Conservation (phyloP, 2,329 filamentous ascomycete genomes). For the Dactylellina parvicollis region DNA sequence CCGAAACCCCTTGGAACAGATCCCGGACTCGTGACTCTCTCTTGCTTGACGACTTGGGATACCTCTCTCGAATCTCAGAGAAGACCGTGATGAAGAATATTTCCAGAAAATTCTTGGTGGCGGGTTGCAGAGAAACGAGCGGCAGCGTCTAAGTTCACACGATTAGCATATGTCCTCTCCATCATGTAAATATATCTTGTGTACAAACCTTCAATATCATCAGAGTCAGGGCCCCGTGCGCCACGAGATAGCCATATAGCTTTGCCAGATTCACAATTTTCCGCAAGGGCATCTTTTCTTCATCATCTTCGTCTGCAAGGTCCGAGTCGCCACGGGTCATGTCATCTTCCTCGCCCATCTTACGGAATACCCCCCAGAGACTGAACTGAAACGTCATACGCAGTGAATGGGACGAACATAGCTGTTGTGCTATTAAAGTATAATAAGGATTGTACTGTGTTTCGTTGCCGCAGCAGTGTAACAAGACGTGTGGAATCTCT, state of each 20-base stretch:
- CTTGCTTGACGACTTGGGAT: slow-evolving; percentile 59
- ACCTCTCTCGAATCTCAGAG: slow-evolving; percentile 57
- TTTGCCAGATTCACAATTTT: slow-evolving; percentile 75
- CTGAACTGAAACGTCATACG: slow-evolving; percentile 87
- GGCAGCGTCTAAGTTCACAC: slow-evolving; percentile 71
- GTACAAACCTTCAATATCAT: slow-evolving; percentile 63
- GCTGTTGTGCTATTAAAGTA: slow-evolving; percentile 79
- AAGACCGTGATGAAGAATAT: slow-evolving; percentile 80
- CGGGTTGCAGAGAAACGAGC: slow-evolving; percentile 78
- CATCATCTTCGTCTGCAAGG: slow-evolving; percentile 68
- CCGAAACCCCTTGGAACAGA: slow-evolving; percentile 73
- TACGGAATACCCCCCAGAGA: slow-evolving; percentile 84
- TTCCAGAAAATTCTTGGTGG: slow-evolving; percentile 81
- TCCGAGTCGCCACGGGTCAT: slow-evolving; percentile 71
- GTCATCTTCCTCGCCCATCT: slow-evolving; percentile 82
- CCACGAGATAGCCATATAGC: slow-evolving; percentile 72
- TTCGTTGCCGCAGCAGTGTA: slow-evolving; percentile 87
- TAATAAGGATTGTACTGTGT: slow-evolving; percentile 92
- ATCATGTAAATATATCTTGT: background rate
- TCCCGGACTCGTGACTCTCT: slow-evolving; percentile 71
- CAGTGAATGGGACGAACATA: slow-evolving; percentile 79
- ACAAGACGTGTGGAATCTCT: slow-evolving; percentile 85
- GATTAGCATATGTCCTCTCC: background rate
- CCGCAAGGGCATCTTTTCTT: slow-evolving; percentile 64
- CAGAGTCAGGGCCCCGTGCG: slow-evolving; percentile 69